Conservation (phyloP, 2,329 filamentous ascomycete species). For the Lecanicillium sp. region DNA sequence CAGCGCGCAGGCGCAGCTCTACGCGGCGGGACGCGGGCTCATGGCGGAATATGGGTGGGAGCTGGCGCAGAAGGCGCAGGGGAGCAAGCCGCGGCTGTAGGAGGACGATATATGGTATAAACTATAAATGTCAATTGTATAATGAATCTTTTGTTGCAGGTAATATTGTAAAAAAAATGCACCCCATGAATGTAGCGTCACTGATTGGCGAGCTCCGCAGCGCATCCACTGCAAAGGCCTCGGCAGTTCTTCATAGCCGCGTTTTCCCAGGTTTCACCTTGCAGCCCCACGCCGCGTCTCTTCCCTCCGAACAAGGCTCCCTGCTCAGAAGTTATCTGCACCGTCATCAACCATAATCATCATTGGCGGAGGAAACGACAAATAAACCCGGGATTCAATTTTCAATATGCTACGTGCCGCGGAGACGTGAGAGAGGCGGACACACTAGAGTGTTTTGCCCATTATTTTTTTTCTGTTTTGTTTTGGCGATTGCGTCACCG, state of each 20-base stretch:
- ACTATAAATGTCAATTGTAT: not conserved
- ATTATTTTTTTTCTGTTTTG: not conserved
- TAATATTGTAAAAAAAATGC: not conserved
- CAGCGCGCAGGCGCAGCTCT: slow-evolving; percentile 70
- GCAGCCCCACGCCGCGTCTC: not conserved
- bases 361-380: not conserved
- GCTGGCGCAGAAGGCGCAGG: slow-evolving; percentile 48
- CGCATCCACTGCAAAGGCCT: too few relatives aligned
- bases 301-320: too few relatives aligned
- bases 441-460: slow-evolving; percentile 1
- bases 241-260: too few relatives aligned
- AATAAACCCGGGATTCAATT: too few relatives aligned
- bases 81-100: slow-evolving; percentile 24
- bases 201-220: too few relatives aligned
- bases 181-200: too few relatives aligned
- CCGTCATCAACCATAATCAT: too few relatives aligned
- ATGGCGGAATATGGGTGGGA: slow-evolving; percentile 77
- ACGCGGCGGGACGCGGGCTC: slow-evolving; percentile 62
- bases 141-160: not conserved
- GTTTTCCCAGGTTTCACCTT: too few relatives aligned
- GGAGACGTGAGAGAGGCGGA: not conserved
- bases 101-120: not conserved
- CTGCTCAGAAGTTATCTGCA: too few relatives aligned
- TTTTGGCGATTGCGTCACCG: not conserved
- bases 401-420: slow-evolving; percentile 4